Evolutionary conservation across 2,329 filamentous ascomycete genomes (phyloP), one percentile per base, ranked within the genome.

Genomic region (Fusarium incarnatum): DNA sequence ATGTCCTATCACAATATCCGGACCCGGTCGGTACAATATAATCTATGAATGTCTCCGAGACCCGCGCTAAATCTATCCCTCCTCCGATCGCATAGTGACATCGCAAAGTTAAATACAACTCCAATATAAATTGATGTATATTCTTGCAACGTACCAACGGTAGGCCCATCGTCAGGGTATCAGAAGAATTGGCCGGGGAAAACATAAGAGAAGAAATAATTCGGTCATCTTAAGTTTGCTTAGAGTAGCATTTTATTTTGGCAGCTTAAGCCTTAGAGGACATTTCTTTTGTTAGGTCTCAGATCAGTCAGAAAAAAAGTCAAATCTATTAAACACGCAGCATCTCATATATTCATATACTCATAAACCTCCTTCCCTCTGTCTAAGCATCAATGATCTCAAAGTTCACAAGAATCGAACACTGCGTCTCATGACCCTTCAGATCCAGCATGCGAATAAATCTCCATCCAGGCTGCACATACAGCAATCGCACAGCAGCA

Each of bases 391-490:
- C 81, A 62, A 79, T 78, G 56, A 91, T 75, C 60, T 89, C 86
- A 76, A 92, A 89, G 71, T 82, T 88, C 8, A 91, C 85, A 30
- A 92, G 79, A 46, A 92, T 61, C 6, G 87, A 86, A 68, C 89
- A 91, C 65, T 81, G 84, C 0, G 89, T 91, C 81, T 91, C 88
- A 32, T 85, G 81, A 0, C 90, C 90, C 75, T 87, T 88, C 60
- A 91, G 78, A 73, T 92, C 89, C 70, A 91, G 73, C 86, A 92
- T 86, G 7, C 88, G 81, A 41, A 92, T 83, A 60, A 92, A 91
- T 6, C 79, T 84, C 90, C 90, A 92, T 0, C 85, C 88, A 0
- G 83, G 80, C 9, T 79, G 78, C 4, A 84, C 82, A 75, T 91
- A 91, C 60, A 83, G 67, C 28, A 92, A 72, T 45, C 90, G 79